These are phyloP conservation scores for Mitragyna speciosa DNA, from an alignment of 257 asterid species.

Conservation along the genomic window DNA sequence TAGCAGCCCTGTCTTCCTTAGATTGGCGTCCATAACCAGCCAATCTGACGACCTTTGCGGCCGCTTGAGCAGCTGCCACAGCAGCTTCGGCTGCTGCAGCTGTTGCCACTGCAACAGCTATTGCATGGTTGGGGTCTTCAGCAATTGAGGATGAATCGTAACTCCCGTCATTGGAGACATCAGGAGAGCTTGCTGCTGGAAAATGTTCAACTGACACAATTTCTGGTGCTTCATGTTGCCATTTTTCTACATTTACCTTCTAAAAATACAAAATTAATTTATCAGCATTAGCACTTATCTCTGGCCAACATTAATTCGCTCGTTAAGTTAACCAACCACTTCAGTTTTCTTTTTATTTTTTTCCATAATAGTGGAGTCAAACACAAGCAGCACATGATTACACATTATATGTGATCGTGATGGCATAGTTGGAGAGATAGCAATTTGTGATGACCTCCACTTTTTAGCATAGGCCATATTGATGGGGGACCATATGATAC, in stretches of 20 bases:
- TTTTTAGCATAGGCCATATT: constrained; percentile 12
- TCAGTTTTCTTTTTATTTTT: not conserved
- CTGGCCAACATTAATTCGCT: not conserved
- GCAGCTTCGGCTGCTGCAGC: constrained; percentile 97
- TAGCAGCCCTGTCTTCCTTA: constrained; percentile 76
- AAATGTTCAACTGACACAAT: constrained; percentile 85
- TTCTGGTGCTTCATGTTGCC: constrained; percentile 77
- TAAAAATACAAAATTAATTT: constrained; percentile 12
- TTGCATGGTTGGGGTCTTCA: constrained; percentile 59
- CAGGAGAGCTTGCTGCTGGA: constrained; percentile 80
- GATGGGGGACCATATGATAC: constrained; percentile 27
- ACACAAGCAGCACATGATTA: constrained; percentile 24
- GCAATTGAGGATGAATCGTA: constrained; percentile 50
- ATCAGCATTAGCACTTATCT: not conserved
- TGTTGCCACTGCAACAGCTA: constrained; percentile 77
- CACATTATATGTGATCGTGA: constrained; percentile 21
- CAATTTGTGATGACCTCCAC: constrained; percentile 24
- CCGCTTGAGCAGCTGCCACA: constrained; percentile 82
- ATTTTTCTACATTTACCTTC: constrained; percentile 64
- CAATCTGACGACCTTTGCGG: constrained; percentile 78
- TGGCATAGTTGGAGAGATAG: constrained; percentile 25
- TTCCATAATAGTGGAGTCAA: not conserved
- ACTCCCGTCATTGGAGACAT: constrained; percentile 51
- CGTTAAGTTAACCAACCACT: not conserved
- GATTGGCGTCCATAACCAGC: constrained; percentile 74